phyloP scores from a whole-genome alignment of 805 yeast genomes.

The Sugiyamaella boreocaroliniensis region DNA sequence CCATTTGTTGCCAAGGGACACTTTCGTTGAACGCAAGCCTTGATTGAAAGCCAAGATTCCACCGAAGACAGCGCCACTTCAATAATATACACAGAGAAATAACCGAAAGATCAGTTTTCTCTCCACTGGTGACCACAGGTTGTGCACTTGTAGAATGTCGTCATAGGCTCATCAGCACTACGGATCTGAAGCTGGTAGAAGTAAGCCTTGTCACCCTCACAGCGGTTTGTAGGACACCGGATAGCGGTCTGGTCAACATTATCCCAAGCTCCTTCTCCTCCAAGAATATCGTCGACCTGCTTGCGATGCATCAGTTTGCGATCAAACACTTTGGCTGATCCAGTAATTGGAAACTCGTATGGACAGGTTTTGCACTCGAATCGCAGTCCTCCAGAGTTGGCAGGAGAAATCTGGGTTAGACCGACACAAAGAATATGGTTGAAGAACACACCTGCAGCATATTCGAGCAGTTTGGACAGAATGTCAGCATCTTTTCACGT shows the following conservation, averaged over 20 bases:
- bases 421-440: neutral
- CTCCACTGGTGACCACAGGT: constrained; percentile 95
- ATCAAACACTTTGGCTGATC: constrained; percentile 70
- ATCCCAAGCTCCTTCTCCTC: constrained; percentile 98
- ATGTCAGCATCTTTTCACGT: constrained; percentile 64
- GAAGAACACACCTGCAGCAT: constrained; percentile 57
- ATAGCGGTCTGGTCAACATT: constrained; percentile 93
- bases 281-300: constrained; percentile 91
- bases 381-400: constrained; percentile 49
- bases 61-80: too few relatives aligned
- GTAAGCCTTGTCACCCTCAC: constrained; percentile 88
- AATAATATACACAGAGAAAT: too few relatives aligned
- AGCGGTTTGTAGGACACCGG: constrained; percentile 81
- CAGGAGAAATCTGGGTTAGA: constrained; percentile 43
- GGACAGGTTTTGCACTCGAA: constrained; percentile 93
- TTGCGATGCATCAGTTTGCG: constrained; percentile 77
- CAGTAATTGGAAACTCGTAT: constrained; percentile 82
- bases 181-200: constrained; percentile 95
- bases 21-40: too few relatives aligned
- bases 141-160: constrained; percentile 93
- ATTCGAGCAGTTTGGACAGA: constrained; percentile 91
- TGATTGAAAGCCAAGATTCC: too few relatives aligned
- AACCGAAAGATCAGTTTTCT: constrained; percentile 51
- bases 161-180: constrained; percentile 99
- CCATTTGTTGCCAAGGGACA: too few relatives aligned